Percentiles rank a stretch among this genome's conserved stretches.
Evolutionary conservation across 2,329 filamentous ascomycete species (phyloP).

Genomic region (Chaetomium olivaceum): DNA sequence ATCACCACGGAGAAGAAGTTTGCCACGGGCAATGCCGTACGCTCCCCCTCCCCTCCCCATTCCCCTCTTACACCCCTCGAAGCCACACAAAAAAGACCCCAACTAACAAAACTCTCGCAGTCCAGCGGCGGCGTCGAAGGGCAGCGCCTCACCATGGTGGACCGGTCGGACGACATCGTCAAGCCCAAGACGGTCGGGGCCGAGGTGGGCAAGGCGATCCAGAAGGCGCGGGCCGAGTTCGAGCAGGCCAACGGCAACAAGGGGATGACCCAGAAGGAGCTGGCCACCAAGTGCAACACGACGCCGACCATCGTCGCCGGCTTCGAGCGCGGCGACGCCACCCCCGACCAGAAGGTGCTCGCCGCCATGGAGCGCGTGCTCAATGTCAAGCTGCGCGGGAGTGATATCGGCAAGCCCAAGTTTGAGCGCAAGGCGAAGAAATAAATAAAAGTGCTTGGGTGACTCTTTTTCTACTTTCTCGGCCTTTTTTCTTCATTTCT

Average conservation of each 20-base stretch:
- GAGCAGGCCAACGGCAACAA: conserved; percentile 64
- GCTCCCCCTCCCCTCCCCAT: conserved; percentile 35
- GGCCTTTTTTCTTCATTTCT: background rate
- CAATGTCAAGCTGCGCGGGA: conserved; percentile 83
- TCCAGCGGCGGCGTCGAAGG: conserved; percentile 63
- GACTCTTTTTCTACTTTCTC: background rate
- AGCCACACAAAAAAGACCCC: background rate
- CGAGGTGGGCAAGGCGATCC: conserved; percentile 80
- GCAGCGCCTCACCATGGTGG: conserved; percentile 95
- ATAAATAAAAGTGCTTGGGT: conserved; percentile 29
- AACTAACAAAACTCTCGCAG: background rate
- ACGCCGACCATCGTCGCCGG: conserved; percentile 77
- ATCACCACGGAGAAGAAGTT: conserved; percentile 91
- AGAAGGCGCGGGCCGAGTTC: conserved; percentile 73
- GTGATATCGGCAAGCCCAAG: conserved; percentile 67
- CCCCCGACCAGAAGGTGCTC: conserved; percentile 83
- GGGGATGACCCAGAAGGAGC: conserved; percentile 84
- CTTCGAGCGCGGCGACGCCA: conserved; percentile 77
- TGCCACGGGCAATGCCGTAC: conserved; percentile 74
- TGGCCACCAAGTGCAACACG: conserved; percentile 86
- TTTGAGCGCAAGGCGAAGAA: conserved; percentile 41
- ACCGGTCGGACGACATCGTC: conserved; percentile 95
- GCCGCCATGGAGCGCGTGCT: conserved; percentile 77
- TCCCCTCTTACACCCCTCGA: background rate
- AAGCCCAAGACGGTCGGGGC: conserved; percentile 90